These are phyloP conservation scores for Alloteropsis semialata DNA, from an alignment of 176 grass and related monocot genomes.

Conservation along the genomic window DNA sequence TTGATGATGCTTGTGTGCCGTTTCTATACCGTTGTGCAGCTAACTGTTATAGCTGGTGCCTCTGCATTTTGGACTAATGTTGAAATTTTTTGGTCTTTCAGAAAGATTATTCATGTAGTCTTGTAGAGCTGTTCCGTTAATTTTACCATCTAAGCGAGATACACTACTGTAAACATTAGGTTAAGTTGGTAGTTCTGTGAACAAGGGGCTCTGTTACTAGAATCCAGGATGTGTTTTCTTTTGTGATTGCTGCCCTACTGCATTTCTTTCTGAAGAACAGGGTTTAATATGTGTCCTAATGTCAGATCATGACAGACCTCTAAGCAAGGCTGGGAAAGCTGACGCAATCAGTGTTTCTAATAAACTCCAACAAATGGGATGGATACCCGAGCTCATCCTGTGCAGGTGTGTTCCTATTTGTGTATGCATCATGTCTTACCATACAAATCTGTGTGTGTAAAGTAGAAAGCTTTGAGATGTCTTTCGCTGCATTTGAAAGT, in stretches of 20 bases:
- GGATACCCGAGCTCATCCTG: constrained; percentile 89
- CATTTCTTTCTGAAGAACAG: background rate
- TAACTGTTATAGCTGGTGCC: background rate
- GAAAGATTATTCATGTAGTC: background rate
- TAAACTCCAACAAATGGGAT: constrained; percentile 84
- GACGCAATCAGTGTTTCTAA: constrained; percentile 74
- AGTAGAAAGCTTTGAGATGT: background rate
- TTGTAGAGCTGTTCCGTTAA: background rate
- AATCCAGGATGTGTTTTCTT: background rate
- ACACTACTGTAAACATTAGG: background rate
- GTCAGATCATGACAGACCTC: constrained; percentile 84
- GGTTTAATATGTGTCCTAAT: background rate
- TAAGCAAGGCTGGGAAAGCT: constrained; percentile 64
- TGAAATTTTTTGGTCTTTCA: background rate
- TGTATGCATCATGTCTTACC: background rate
- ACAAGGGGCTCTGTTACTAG: background rate
- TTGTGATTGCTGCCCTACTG: background rate
- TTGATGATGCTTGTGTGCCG: background rate
- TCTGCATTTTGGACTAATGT: background rate
- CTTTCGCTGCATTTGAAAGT: background rate
- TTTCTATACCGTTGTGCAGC: background rate
- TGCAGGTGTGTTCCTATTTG: constrained; percentile 55
- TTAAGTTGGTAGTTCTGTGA: background rate
- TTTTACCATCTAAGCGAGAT: background rate
- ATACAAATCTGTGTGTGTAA: background rate